A percentile compares a stretch with the other conserved stretches of the same genome.
These are phyloP conservation scores for Stropharia rugosoannulata DNA, from an alignment of 768 basidiomycete genomes.

Conservation along the genomic window DNA sequence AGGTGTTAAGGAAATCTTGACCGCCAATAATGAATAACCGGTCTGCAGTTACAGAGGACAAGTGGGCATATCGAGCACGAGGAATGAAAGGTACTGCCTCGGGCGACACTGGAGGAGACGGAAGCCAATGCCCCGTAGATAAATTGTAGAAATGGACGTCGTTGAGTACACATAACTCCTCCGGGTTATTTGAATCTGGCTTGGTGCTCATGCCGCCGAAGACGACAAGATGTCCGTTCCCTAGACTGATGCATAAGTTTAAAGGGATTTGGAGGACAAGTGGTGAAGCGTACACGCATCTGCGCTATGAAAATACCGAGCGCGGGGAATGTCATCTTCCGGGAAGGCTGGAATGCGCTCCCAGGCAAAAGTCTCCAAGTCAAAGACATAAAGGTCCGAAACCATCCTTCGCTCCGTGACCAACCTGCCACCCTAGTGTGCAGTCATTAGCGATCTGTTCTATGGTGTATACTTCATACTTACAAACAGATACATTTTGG, in stretches of 20 bases:
- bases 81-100: conserved; percentile 56
- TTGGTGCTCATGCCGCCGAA: conserved; percentile 95
- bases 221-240: conserved; percentile 88
- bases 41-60: conserved; percentile 84
- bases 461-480: conserved; percentile 23
- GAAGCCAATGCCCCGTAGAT: conserved; percentile 67
- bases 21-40: conserved; percentile 92
- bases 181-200: conserved; percentile 64
- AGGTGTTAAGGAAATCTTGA: conserved; percentile 90
- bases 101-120: conserved; percentile 36
- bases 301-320: conserved; percentile 94
- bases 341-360: conserved; percentile 56
- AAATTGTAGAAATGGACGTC: conserved; percentile 92
- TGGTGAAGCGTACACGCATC: conserved; percentile 63
- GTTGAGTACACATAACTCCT: conserved; percentile 88
- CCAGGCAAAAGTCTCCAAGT: conserved; percentile 83
- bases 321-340: conserved; percentile 72
- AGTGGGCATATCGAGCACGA: conserved; percentile 90
- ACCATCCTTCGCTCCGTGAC: conserved; percentile 89
- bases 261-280: neutral
- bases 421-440: conserved; percentile 74
- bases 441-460: neutral
- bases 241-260: conserved; percentile 31
- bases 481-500: conserved; percentile 89
- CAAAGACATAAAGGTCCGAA: conserved; percentile 87